Evolutionary conservation across 495 filamentous ascomycete species (phyloP).

Genomic region (Evernia prunastri): DNA sequence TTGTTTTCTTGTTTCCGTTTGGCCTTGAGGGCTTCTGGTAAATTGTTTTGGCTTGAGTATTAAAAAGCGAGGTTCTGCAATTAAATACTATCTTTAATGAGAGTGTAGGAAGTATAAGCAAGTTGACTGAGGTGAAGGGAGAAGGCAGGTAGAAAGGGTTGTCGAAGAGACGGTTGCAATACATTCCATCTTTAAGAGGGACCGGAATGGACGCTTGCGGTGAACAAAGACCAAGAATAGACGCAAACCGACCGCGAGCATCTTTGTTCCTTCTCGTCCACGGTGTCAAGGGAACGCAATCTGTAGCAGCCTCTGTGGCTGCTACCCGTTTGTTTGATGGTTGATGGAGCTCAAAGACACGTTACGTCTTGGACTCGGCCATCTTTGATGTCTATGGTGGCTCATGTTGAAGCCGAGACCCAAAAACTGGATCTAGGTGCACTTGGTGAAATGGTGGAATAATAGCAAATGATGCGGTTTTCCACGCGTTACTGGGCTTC

Average conservation of each 20-base stretch:
- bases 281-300: not conserved
- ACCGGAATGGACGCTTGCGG: constrained; percentile 21
- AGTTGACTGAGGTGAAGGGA: not conserved
- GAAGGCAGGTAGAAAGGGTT: not conserved
- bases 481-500: not conserved
- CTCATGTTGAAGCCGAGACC: not conserved
- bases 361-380: not conserved
- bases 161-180: not conserved
- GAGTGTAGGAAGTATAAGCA: constrained; percentile 1
- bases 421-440: not conserved
- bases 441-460: too few relatives aligned
- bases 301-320: not conserved
- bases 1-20: not conserved
- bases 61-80: not conserved
- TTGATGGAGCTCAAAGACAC: not conserved
- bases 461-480: not conserved
- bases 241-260: not conserved
- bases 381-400: not conserved
- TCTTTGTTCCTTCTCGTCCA: not conserved
- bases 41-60: not conserved
- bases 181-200: constrained; percentile 11
- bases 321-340: not conserved
- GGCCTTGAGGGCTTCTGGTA: not conserved
- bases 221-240: constrained; percentile 16
- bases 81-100: not conserved